Evolutionary conservation across 805 yeast species (phyloP), one percentile per base, ranked within the genome.

Genomic region (Monosporozyma aerobia): DNA sequence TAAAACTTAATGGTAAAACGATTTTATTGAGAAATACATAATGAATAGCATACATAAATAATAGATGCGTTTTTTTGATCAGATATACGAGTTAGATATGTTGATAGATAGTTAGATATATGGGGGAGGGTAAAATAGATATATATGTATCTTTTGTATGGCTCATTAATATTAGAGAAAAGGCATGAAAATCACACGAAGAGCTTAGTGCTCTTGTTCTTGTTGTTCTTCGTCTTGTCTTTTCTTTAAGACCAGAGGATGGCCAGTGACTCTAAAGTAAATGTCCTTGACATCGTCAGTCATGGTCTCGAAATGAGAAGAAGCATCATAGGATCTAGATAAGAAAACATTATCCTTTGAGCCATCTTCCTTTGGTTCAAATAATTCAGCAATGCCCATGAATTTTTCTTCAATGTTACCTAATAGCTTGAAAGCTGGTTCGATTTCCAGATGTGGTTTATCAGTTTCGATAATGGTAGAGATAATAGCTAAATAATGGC

Each of bases 231-330:
- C 40, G 32, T 55, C 58, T 13, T 82, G 76, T 67, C 95, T 83
- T 68, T 86, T 79, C 73, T 89, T 83, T 60, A 90, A 78, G 25
- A 87, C 95, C 63, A 94, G 78, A 19, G 96, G 96, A 69, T 88
- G 87, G 49, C 98, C 98, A 35, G 87, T 87, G 58, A 94, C 84
- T 69, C 98, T 81, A 70, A 84, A 83, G 70, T 94, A 94, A 51
- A 94, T 78, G 69, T 92, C 97, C 72, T 89, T 90, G 61, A 94
- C 95, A 69, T 94, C 98, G 68, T 94, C 98, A 41, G 99, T 94
- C 62, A 96, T 87, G 44, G 90, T 75, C 72, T 94, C 99, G 68
- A 94, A 94, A 72, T 94, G 99, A 9, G 97, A 89, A 9, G 95
- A 78, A 1, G 98, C 85, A 68, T 94, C 99, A 68, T 90, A 94